Evolutionary conservation across 1,139 yeast genomes (phyloP), one percentile per base, ranked within the genome.

Genomic region (Blastobotrys aristatus): DNA sequence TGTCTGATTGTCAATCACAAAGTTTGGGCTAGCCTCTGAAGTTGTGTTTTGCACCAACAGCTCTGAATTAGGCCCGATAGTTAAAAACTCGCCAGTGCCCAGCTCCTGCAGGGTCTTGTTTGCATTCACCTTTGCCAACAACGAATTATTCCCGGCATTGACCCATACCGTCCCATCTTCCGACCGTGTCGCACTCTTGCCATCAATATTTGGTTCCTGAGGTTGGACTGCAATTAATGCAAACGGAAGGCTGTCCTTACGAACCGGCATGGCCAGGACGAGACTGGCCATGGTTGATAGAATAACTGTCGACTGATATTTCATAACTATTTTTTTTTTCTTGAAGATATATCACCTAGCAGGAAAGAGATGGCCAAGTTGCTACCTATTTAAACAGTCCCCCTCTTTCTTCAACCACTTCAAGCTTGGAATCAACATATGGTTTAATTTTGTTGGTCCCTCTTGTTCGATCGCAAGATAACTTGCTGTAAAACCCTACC

Each of bases 101-200:
- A 31, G 24, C 31, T 34, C 26, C 26, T 46, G 40, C 16, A 43
- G 16, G 5, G 46, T 30, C 7, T 35, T 6, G 22, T 40, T 40
- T 20, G 26, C 13, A 8, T 33, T 22, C n/a, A 22, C 13, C 14
- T 30, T 36, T 10, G 40, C 48, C 8, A 40, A 21, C 24, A 44
- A 39, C 13, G 48, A 29, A 18, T 17, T n/a, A 5, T 31, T 13
- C 2, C 41, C 46, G 5, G 40, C 17, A 32, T 37, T 46, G 22
- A 46, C n/a, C 43, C 46, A 37, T 34, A 46, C 14, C 7, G 49
- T 21, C 13, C 49, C 49, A 20, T 46, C 49, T 11, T 6, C 17
- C 10, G 10, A 8, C 13, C 37, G 40, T 20, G 31, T 16, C 11
- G 42, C 46, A 18, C 22, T 20, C 14, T 31, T 14, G 29, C 39